Conservation (phyloP, 805 yeast species). For the Hyphopichia homilentoma region DNA sequence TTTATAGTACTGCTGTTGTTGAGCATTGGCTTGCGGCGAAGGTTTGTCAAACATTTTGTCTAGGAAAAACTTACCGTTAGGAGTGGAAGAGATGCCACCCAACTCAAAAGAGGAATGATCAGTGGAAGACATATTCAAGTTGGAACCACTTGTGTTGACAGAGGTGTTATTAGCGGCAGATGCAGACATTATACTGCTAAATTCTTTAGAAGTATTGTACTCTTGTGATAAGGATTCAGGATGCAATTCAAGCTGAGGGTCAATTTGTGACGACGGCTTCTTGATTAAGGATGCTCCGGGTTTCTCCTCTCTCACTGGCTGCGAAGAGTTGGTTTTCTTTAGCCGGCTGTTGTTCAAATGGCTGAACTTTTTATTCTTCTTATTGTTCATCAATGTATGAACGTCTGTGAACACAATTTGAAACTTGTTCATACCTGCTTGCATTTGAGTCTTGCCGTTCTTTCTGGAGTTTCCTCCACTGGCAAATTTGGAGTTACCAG, state of each 20-base stretch:
- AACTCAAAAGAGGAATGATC: conserved; percentile 41
- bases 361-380: conserved; percentile 4
- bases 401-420: conserved; percentile 46
- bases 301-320: too few species aligned
- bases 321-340: not conserved
- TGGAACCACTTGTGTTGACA: conserved; percentile 23
- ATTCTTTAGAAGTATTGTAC: conserved; percentile 21
- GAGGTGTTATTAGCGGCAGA: conserved; percentile 13
- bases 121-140: conserved; percentile 29
- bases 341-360: conserved; percentile 1
- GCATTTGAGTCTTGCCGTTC: conserved; percentile 24
- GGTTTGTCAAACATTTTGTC: conserved; percentile 38
- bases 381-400: conserved; percentile 19
- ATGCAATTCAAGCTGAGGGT: conserved; percentile 1
- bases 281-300: too few species aligned
- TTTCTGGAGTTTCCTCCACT: not conserved
- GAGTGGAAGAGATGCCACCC: conserved; percentile 35
- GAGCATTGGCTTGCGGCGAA: conserved; percentile 27
- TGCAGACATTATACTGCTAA: conserved; percentile 23
- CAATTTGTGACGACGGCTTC: too few species aligned
- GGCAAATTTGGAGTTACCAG: too few species aligned
- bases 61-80: conserved; percentile 36
- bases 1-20: conserved; percentile 5
- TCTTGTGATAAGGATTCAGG: conserved; percentile 9
- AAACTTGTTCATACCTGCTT: conserved; percentile 42